These are phyloP conservation scores for Hypoxylon perforatum DNA, from an alignment of 495 filamentous ascomycete genomes.

Conservation along the genomic window DNA sequence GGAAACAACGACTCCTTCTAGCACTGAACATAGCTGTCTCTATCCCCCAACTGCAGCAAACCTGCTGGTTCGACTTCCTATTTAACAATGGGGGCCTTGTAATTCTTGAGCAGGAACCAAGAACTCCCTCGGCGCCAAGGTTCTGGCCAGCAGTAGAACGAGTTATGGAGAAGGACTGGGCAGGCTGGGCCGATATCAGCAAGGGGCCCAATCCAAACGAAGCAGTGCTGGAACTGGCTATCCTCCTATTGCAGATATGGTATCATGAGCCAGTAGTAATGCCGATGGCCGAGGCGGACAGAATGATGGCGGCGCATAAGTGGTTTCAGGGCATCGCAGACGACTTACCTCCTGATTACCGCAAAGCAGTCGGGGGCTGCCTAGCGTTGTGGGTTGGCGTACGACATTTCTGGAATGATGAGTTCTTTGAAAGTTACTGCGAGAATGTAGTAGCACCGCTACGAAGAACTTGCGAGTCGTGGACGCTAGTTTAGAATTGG, in stretches of 20 bases:
- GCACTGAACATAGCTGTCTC: constrained; percentile 28
- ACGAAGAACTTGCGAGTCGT: too few relatives aligned
- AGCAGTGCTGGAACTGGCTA: constrained; percentile 31
- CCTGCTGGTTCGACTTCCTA: constrained; percentile 12
- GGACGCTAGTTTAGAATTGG: too few relatives aligned
- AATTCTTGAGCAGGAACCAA: neutral
- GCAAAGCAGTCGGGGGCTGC: neutral
- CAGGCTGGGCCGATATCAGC: neutral
- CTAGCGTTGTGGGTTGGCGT: neutral
- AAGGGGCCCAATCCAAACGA: constrained; percentile 7
- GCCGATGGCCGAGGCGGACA: neutral
- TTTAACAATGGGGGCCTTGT: neutral
- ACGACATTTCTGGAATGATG: neutral
- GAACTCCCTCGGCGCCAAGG: neutral
- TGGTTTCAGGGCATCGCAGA: neutral
- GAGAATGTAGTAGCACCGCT: neutral
- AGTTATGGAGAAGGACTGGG: neutral
- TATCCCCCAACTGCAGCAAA: constrained; percentile 25
- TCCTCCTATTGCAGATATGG: constrained; percentile 39
- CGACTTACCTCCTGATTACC: neutral
- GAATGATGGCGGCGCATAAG: neutral
- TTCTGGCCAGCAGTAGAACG: constrained; percentile 1
- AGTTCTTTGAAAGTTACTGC: neutral
- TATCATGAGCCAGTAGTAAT: constrained; percentile 24
- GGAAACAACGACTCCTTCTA: constrained; percentile 18